A percentile compares a stretch with the other conserved stretches of the same genome.
phyloP scores from a whole-genome alignment of 768 basidiomycete genomes.

The Auriscalpium vulgare region DNA sequence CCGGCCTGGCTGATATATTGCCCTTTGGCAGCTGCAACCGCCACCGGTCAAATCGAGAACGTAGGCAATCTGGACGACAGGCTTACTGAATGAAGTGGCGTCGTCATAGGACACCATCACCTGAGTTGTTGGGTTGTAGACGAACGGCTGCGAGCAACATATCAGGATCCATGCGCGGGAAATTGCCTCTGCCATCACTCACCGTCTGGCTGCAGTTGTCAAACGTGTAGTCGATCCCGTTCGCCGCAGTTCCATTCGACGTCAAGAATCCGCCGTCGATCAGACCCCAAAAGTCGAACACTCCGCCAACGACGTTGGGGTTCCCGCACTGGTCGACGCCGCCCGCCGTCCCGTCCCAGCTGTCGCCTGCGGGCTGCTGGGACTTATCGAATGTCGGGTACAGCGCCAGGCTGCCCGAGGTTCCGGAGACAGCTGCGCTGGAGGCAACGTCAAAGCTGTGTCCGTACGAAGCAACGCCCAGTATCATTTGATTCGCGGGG shows the following conservation, averaged over 20 bases:
- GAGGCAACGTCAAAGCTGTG: conserved; percentile 52
- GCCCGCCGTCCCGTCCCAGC: conserved; percentile 38
- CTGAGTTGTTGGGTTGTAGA: conserved; percentile 21
- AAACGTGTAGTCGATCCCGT: conserved; percentile 39
- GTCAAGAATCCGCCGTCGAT: conserved; percentile 46
- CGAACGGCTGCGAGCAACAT: conserved; percentile 19
- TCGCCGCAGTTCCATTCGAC: conserved; percentile 30
- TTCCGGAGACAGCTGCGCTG: conserved; percentile 25
- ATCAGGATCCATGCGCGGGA: not conserved
- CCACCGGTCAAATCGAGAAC: not conserved
- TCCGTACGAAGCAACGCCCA: conserved; percentile 82
- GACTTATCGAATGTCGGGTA: conserved; percentile 13
- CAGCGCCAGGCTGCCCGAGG: conserved; percentile 14
- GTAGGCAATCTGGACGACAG: not conserved
- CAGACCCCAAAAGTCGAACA: conserved; percentile 53
- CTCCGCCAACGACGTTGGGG: conserved; percentile 38
- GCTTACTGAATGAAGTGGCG: conserved; percentile 22
- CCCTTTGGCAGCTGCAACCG: conserved; percentile 32
- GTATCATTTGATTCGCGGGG: conserved; percentile 64
- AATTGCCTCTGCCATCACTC: conserved; percentile 5
- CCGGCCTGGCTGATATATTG: conserved; percentile 26
- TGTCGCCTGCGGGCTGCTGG: conserved; percentile 26
- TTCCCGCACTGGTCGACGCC: conserved; percentile 50
- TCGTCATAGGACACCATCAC: conserved; percentile 30
- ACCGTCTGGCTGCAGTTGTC: conserved; percentile 28